Conservation (phyloP, 2,329 filamentous ascomycete species). For the Blumeriella jaapii region DNA sequence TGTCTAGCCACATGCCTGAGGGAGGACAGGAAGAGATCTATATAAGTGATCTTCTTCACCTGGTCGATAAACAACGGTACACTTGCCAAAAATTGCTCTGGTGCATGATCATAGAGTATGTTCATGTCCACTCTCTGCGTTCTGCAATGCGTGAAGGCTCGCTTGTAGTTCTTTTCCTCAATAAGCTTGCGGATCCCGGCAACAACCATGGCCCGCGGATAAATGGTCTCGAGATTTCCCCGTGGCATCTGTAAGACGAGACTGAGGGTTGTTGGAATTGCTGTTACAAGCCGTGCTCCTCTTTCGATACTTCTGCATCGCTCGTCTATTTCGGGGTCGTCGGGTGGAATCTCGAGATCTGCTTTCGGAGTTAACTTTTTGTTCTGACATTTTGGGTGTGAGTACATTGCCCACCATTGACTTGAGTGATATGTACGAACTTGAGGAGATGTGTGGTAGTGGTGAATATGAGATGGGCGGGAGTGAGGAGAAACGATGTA, state of each 20-base stretch:
- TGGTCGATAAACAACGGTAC: constrained; percentile 73
- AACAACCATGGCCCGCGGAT: constrained; percentile 81
- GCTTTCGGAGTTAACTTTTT: too few relatives aligned
- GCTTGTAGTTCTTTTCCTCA: constrained; percentile 66
- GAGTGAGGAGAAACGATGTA: constrained; percentile 78
- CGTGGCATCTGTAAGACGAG: constrained; percentile 89
- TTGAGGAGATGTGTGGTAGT: constrained; percentile 89
- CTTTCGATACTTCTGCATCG: constrained; percentile 85
- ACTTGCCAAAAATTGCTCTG: constrained; percentile 69
- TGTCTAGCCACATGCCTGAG: constrained; percentile 47
- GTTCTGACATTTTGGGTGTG: too few relatives aligned
- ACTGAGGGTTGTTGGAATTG: constrained; percentile 77
- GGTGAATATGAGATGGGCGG: constrained; percentile 78
- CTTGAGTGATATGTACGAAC: constrained; percentile 68
- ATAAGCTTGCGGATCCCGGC: constrained; percentile 78
- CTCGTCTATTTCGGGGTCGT: constrained; percentile 87
- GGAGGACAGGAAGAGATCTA: constrained; percentile 86
- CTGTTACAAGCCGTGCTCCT: constrained; percentile 75
- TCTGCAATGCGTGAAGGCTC: constrained; percentile 78
- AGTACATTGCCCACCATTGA: constrained; percentile 50
- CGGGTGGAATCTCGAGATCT: constrained; percentile 73
- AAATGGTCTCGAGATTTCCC: constrained; percentile 92
- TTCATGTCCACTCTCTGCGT: constrained; percentile 97
- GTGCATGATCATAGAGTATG: constrained; percentile 87
- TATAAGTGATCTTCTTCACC: constrained; percentile 66